These are phyloP conservation scores for Penicillium nucicola DNA, from an alignment of 495 filamentous ascomycete species.

Conservation along the genomic window DNA sequence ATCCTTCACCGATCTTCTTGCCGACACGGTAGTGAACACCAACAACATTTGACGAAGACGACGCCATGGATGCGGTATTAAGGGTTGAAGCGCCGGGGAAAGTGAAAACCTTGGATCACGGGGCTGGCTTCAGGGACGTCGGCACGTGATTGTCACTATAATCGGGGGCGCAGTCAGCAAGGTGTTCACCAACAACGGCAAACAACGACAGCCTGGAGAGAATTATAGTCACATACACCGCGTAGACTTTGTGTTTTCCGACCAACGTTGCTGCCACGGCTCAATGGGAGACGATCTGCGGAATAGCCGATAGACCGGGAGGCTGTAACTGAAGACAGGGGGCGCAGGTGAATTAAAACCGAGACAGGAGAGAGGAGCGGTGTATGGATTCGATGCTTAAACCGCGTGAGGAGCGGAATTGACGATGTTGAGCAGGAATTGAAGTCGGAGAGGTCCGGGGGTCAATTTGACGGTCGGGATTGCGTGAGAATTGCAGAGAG, in stretches of 20 bases:
- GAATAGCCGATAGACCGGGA: slow-evolving; percentile 9
- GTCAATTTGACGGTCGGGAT: slow-evolving; percentile 18
- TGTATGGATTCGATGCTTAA: background rate
- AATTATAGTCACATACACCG: slow-evolving; percentile 17
- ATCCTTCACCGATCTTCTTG: slow-evolving; percentile 99
- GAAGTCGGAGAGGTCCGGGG: slow-evolving; percentile 6
- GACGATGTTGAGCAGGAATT: slow-evolving; percentile 7
- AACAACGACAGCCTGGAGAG: background rate
- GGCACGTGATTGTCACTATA: slow-evolving; percentile 29
- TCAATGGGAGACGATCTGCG: slow-evolving; percentile 11
- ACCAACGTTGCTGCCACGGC: slow-evolving; percentile 8
- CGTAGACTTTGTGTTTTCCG: slow-evolving; percentile 7
- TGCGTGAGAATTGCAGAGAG: slow-evolving; percentile 1
- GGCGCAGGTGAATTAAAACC: background rate
- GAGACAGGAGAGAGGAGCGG: background rate
- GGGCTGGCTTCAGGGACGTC: slow-evolving; percentile 24
- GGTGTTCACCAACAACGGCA: background rate
- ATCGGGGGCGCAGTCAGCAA: slow-evolving; percentile 20
- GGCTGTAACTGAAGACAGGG: background rate
- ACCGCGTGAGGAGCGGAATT: slow-evolving; percentile 6
- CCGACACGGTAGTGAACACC: slow-evolving; percentile 98
- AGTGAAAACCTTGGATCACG: slow-evolving; percentile 18
- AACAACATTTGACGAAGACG: slow-evolving; percentile 95
- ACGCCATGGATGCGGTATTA: slow-evolving; percentile 62
- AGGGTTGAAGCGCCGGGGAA: slow-evolving; percentile 14